These are phyloP conservation scores for Astraeus odoratus DNA, from an alignment of 768 basidiomycete species.

Conservation along the genomic window DNA sequence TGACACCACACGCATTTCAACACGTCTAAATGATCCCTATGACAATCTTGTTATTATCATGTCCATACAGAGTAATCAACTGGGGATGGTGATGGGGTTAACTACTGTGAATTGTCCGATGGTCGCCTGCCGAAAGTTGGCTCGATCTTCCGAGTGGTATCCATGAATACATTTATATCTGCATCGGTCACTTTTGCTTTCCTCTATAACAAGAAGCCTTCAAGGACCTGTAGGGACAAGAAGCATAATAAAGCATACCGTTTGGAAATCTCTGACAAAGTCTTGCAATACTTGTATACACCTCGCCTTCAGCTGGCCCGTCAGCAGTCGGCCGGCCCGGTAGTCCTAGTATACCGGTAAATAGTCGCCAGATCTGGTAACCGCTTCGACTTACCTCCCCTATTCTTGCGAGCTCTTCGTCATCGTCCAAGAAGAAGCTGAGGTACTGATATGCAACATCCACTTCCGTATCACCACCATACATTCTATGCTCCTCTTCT, in stretches of 20 bases:
- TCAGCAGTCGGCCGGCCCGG: slow-evolving; percentile 78
- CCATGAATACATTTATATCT: slow-evolving; percentile 72
- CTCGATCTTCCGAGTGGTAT: slow-evolving; percentile 68
- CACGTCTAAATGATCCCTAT: neutral
- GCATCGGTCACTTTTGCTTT: slow-evolving; percentile 78
- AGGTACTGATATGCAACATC: slow-evolving; percentile 96
- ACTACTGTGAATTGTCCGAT: slow-evolving; percentile 1
- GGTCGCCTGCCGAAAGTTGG: slow-evolving; percentile 39
- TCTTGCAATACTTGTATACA: slow-evolving; percentile 80
- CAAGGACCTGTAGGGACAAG: neutral
- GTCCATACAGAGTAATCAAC: neutral
- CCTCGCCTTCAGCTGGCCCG: slow-evolving; percentile 84
- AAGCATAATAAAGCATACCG: slow-evolving; percentile 33
- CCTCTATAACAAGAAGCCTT: slow-evolving; percentile 40
- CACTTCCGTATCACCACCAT: slow-evolving; percentile 90
- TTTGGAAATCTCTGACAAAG: slow-evolving; percentile 85
- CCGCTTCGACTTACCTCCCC: slow-evolving; percentile 47
- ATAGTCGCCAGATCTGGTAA: neutral
- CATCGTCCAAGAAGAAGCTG: slow-evolving; percentile 92
- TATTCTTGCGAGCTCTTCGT: slow-evolving; percentile 73
- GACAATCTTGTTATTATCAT: neutral
- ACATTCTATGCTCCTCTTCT: slow-evolving; percentile 85
- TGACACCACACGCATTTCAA: slow-evolving; percentile 1
- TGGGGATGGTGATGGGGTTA: neutral
- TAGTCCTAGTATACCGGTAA: slow-evolving; percentile 60